Evolutionary conservation across 352 stramenopile genomes (phyloP).

Genomic region (Hyaloperonospora brassicae): DNA sequence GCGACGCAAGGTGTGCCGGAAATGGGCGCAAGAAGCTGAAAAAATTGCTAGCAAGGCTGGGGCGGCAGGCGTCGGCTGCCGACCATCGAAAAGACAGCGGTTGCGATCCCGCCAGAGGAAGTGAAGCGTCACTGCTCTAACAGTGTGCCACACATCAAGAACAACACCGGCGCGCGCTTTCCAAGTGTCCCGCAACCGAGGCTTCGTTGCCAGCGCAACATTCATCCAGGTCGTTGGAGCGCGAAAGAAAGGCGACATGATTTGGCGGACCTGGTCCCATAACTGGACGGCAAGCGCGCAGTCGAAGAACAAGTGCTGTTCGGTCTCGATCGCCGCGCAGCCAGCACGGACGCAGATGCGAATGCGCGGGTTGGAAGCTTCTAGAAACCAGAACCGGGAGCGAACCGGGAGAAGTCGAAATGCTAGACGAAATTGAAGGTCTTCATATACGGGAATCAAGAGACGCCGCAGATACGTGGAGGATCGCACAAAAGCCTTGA

Average conservation of each 20-base stretch:
- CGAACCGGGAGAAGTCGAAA: constrained; percentile 8
- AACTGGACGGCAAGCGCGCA: constrained; percentile 4
- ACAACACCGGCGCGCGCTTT: neutral
- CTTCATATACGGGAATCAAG: neutral
- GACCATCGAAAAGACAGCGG: neutral
- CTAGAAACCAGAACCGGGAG: constrained; percentile 3
- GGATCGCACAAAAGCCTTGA: too few relatives aligned
- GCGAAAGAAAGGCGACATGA: neutral
- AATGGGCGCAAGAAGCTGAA: neutral
- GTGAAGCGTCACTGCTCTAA: neutral
- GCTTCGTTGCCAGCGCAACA: neutral
- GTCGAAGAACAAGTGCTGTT: constrained; percentile 11
- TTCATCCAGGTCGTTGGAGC: neutral
- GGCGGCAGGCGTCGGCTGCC: neutral
- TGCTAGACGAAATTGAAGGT: constrained; percentile 4
- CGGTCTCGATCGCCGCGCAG: neutral
- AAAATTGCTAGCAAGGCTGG: neutral
- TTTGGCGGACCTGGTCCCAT: neutral
- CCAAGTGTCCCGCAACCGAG: neutral
- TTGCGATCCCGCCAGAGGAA: neutral
- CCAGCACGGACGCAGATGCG: neutral
- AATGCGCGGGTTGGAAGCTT: neutral
- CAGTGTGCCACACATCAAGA: neutral
- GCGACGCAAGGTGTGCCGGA: neutral
- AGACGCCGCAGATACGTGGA: too few relatives aligned